These are phyloP conservation scores for Diplogelasinospora grovesii DNA, from an alignment of 495 filamentous ascomycete genomes.

Conservation along the genomic window DNA sequence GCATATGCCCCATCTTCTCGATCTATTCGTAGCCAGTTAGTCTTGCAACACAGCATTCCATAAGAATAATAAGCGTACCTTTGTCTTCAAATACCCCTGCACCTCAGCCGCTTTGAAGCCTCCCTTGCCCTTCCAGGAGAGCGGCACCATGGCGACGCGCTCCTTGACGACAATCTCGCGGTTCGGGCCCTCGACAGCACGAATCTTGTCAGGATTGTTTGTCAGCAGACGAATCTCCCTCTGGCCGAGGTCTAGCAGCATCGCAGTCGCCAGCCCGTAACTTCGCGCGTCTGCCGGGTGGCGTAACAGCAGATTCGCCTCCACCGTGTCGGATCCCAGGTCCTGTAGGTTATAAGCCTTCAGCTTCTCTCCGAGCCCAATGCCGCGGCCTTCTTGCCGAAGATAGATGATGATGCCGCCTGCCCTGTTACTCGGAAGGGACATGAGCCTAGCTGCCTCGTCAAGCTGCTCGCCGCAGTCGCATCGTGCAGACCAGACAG, in stretches of 20 bases:
- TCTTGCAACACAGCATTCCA: background rate
- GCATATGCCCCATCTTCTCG: slow-evolving; percentile 38
- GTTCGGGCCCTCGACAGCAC: slow-evolving; percentile 86
- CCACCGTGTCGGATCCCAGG: slow-evolving; percentile 88
- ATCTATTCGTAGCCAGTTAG: slow-evolving; percentile 27
- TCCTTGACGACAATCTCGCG: slow-evolving; percentile 83
- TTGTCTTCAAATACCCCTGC: slow-evolving; percentile 87
- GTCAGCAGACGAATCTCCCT: slow-evolving; percentile 77
- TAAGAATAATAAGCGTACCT: slow-evolving; percentile 48
- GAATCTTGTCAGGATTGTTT: slow-evolving; percentile 97
- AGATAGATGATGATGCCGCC: slow-evolving; percentile 94
- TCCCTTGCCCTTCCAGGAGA: slow-evolving; percentile 81
- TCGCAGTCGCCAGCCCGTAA: slow-evolving; percentile 92
- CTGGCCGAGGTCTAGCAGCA: slow-evolving; percentile 78
- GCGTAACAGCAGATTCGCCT: slow-evolving; percentile 84
- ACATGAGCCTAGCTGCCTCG: slow-evolving; percentile 92
- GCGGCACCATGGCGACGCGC: slow-evolving; percentile 89
- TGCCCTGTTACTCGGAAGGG: slow-evolving; percentile 55
- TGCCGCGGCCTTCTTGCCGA: slow-evolving; percentile 91
- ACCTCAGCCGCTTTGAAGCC: slow-evolving; percentile 84
- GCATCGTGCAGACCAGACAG: slow-evolving; percentile 93
- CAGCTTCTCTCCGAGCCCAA: slow-evolving; percentile 88
- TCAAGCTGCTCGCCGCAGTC: slow-evolving; percentile 98
- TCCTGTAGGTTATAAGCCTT: slow-evolving; percentile 99
- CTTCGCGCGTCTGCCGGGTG: slow-evolving; percentile 92